Evolutionary conservation across 2,329 filamentous ascomycete species (phyloP).

Genomic region (Dendrostoma leiphaemia): DNA sequence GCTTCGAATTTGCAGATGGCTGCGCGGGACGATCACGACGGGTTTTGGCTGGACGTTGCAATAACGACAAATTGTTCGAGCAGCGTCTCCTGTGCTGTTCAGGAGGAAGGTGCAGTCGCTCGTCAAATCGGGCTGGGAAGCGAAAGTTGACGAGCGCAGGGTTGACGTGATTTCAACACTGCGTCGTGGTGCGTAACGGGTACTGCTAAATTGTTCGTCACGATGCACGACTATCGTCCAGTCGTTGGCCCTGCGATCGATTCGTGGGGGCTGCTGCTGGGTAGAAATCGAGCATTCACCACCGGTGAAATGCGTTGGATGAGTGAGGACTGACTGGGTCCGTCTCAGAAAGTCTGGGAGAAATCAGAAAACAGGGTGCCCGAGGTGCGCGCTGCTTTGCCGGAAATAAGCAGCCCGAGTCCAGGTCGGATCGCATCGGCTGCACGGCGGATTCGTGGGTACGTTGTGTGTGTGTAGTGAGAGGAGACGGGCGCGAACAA

Average conservation of each 20-base stretch:
- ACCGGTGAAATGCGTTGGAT: background rate
- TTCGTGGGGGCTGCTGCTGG: background rate
- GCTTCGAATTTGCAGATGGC: background rate
- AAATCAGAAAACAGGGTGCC: background rate
- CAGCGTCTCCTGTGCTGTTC: background rate
- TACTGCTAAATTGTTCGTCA: no score
- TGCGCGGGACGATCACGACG: conserved; percentile 3
- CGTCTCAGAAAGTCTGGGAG: background rate
- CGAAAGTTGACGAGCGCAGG: no score
- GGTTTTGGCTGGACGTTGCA: conserved; percentile 15
- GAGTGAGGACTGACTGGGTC: background rate
- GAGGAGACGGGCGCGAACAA: no score
- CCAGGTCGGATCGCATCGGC: background rate
- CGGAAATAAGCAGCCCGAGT: background rate
- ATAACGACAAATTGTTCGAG: background rate
- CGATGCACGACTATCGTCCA: no score
- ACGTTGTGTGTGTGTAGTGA: background rate
- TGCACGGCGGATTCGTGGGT: background rate
- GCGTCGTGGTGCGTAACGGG: no score
- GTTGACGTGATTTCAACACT: no score
- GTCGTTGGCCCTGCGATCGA: no score
- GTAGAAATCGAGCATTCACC: background rate
- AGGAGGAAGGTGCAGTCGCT: conserved; percentile 1
- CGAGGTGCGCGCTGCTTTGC: background rate
- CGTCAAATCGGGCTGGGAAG: background rate